Conservation (phyloP, 2,329 filamentous ascomycete genomes). For the Onygenales sp. region DNA sequence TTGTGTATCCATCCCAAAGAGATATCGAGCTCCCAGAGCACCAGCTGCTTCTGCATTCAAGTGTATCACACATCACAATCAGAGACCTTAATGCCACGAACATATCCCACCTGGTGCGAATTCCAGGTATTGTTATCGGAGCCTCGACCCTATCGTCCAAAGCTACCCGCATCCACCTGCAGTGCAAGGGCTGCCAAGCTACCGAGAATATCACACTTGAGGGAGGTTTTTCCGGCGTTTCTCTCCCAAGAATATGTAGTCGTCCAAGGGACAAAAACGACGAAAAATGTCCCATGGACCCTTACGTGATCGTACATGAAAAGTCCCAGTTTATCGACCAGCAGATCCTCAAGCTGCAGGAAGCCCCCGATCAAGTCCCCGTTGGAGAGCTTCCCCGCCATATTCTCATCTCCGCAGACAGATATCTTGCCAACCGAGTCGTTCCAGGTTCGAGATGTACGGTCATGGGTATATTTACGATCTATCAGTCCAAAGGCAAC, state of each 20-base stretch:
- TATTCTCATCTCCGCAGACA: slow-evolving; percentile 90
- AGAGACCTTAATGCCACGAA: slow-evolving; percentile 87
- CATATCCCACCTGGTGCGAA: slow-evolving; percentile 88
- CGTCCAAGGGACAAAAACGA: slow-evolving; percentile 50
- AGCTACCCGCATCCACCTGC: slow-evolving; percentile 73
- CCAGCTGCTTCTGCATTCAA: slow-evolving; percentile 89
- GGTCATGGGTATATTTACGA: slow-evolving; percentile 94
- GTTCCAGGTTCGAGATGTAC: slow-evolving; percentile 92
- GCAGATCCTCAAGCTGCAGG: slow-evolving; percentile 94
- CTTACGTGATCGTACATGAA: slow-evolving; percentile 93
- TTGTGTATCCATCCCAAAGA: slow-evolving; percentile 71
- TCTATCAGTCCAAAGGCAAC: slow-evolving; percentile 85
- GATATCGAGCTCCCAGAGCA: slow-evolving; percentile 71
- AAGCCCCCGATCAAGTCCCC: slow-evolving; percentile 93
- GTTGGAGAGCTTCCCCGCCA: slow-evolving; percentile 93
- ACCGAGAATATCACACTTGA: slow-evolving; percentile 60
- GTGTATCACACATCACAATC: slow-evolving; percentile 82
- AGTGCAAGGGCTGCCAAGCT: slow-evolving; percentile 79
- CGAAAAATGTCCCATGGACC: slow-evolving; percentile 79
- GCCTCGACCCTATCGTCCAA: slow-evolving; percentile 96
- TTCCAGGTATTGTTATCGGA: slow-evolving; percentile 95
- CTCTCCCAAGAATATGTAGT: slow-evolving; percentile 70
- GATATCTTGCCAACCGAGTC: slow-evolving; percentile 89
- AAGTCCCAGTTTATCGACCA: slow-evolving; percentile 93
- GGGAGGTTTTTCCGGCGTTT: slow-evolving; percentile 80